Conservation (phyloP, 2,329 filamentous ascomycete genomes). For the Fusarium chuoi region DNA sequence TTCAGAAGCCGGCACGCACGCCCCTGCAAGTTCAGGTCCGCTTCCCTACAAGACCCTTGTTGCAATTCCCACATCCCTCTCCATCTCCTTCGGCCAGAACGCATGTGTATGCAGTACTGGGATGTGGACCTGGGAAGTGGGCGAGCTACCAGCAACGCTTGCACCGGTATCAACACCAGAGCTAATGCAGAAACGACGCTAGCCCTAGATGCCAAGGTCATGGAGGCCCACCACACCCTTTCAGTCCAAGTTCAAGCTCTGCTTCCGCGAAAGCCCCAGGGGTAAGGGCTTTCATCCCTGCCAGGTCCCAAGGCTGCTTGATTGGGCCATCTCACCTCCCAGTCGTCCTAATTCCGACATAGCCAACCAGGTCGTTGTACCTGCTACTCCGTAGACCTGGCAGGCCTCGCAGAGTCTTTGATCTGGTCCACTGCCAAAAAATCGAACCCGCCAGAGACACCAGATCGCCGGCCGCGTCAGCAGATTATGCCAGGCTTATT, state of each 20-base stretch:
- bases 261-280: conserved; percentile 15
- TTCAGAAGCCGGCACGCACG: conserved; percentile 15
- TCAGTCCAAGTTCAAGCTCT: conserved; percentile 34
- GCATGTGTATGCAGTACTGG: background rate
- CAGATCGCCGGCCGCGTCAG: conserved; percentile 40
- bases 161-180: conserved; percentile 33
- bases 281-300: conserved; percentile 31
- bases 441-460: conserved; percentile 14
- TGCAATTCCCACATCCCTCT: conserved; percentile 19
- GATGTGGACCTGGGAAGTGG: conserved; percentile 34
- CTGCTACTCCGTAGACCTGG: conserved; percentile 1
- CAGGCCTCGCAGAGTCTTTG: conserved; percentile 5
- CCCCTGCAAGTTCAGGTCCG: conserved; percentile 10
- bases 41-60: conserved; percentile 21
- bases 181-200: conserved; percentile 31
- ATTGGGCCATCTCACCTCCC: conserved; percentile 31
- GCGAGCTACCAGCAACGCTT: conserved; percentile 14
- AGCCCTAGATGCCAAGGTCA: background rate
- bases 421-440: conserved; percentile 7
- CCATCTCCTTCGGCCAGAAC: conserved; percentile 7
- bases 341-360: conserved; percentile 7
- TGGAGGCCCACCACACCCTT: conserved; percentile 32
- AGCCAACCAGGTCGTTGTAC: conserved; percentile 11
- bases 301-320: conserved; percentile 36
- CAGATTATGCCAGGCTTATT: conserved; percentile 14